Conservation (phyloP, 768 basidiomycete genomes). For the Naganishia vaughanmartiniae region DNA sequence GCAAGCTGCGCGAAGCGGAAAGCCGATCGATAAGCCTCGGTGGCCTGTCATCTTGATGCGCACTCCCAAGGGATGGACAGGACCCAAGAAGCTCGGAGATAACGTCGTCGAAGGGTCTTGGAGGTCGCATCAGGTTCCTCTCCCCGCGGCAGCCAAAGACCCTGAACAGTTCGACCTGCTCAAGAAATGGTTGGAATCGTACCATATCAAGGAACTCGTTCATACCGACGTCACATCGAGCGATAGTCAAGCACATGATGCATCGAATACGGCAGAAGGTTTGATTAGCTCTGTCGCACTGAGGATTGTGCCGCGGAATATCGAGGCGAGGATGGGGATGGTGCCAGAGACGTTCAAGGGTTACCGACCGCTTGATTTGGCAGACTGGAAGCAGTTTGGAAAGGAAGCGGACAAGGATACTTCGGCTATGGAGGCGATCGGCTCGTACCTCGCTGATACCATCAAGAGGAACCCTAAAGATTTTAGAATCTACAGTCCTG, state of each 20-base stretch:
- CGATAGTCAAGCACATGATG: conserved; percentile 35
- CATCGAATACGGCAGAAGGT: conserved; percentile 36
- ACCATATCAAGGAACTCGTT: conserved; percentile 69
- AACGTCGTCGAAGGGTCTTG: conserved; percentile 77
- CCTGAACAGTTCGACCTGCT: conserved; percentile 64
- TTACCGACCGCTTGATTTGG: conserved; percentile 63
- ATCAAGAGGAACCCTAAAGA: conserved; percentile 66
- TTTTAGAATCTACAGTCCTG: conserved; percentile 88
- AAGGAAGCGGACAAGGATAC: conserved; percentile 61
- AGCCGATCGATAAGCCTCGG: conserved; percentile 78
- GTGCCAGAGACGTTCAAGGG: conserved; percentile 63
- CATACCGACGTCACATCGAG: conserved; percentile 44
- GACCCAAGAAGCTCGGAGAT: conserved; percentile 66
- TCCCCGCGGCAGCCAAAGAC: conserved; percentile 68
- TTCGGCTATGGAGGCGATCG: conserved; percentile 71
- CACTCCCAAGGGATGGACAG: conserved; percentile 77
- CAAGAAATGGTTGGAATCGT: conserved; percentile 71
- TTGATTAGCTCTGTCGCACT: conserved; percentile 44
- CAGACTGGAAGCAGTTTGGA: conserved; percentile 64
- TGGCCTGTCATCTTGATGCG: conserved; percentile 85
- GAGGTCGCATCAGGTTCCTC: conserved; percentile 83
- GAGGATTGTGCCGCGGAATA: conserved; percentile 47
- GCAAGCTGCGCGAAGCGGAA: conserved; percentile 68
- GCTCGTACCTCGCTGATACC: conserved; percentile 52
- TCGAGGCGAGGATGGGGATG: conserved; percentile 60